Evolutionary conservation across 176 grass and related monocot species (phyloP).

Genomic region (Aegilops bicornis): DNA sequence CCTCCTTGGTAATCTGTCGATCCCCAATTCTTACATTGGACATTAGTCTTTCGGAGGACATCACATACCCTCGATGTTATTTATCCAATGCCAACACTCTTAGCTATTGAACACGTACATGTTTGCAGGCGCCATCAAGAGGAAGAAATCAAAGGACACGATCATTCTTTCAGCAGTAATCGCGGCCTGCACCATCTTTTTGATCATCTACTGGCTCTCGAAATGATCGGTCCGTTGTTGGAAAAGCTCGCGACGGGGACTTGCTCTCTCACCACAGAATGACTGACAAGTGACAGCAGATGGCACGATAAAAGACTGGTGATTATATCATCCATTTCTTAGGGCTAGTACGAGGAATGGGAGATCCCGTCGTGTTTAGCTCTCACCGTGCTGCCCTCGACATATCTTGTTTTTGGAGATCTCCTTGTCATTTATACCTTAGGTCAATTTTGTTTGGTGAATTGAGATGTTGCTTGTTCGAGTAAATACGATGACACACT

Average conservation of each 20-base stretch:
- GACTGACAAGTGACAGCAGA: neutral
- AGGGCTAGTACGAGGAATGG: neutral
- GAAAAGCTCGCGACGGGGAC: neutral
- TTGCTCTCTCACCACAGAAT: neutral
- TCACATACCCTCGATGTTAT: neutral
- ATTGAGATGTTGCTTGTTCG: neutral
- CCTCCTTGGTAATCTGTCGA: slow-evolving; percentile 65
- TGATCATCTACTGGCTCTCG: slow-evolving; percentile 95
- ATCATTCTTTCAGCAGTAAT: slow-evolving; percentile 93
- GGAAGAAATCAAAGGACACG: slow-evolving; percentile 95
- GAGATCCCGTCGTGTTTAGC: neutral
- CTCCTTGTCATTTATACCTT: neutral
- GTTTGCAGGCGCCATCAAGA: slow-evolving; percentile 80
- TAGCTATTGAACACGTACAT: neutral
- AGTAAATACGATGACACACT: slow-evolving; percentile 33
- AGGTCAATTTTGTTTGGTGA: slow-evolving; percentile 27
- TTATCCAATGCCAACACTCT: neutral
- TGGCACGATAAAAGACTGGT: neutral
- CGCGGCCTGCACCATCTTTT: slow-evolving; percentile 83
- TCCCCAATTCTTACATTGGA: neutral
- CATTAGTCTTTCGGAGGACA: neutral
- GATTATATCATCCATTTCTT: neutral
- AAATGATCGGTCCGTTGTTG: slow-evolving; percentile 45
- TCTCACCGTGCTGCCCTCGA: slow-evolving; percentile 7
- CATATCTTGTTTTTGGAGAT: slow-evolving; percentile 29